These are phyloP conservation scores for Sporisorium exsertum DNA, from an alignment of 1,284 basidiomycete species.

Conservation along the genomic window DNA sequence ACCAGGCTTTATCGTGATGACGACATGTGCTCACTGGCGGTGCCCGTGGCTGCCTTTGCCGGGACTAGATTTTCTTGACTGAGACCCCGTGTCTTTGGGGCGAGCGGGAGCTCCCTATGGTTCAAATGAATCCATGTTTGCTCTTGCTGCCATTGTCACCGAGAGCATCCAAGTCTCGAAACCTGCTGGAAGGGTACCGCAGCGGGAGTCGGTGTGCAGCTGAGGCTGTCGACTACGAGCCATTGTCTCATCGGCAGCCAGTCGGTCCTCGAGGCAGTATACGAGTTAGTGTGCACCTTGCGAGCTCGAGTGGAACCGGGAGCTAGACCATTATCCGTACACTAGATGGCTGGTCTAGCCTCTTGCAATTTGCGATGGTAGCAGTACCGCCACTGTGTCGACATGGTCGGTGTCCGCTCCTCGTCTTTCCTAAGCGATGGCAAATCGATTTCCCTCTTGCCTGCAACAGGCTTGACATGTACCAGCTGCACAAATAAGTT, in stretches of 20 bases:
- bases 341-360: not conserved
- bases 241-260: too few relatives aligned
- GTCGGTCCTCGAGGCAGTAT: too few relatives aligned
- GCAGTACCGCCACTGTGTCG: not conserved
- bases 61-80: not conserved
- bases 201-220: not conserved
- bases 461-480: too few relatives aligned
- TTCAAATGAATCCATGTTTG: not conserved
- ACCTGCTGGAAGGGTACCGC: not conserved
- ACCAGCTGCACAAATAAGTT: too few relatives aligned
- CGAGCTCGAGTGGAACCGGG: too few relatives aligned
- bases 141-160: not conserved
- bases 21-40: not conserved
- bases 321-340: not conserved
- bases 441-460: too few relatives aligned
- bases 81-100: not conserved
- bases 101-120: not conserved
- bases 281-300: too few relatives aligned
- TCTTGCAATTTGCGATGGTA: not conserved
- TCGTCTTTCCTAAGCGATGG: not conserved
- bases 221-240: not conserved
- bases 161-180: not conserved
- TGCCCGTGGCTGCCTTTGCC: not conserved
- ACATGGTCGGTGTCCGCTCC: not conserved
- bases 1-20: not conserved